A percentile compares a stretch with the other conserved stretches of the same genome.
Conservation (phyloP, 2,329 filamentous ascomycete species). For the Sordariomycetes sp. region DNA sequence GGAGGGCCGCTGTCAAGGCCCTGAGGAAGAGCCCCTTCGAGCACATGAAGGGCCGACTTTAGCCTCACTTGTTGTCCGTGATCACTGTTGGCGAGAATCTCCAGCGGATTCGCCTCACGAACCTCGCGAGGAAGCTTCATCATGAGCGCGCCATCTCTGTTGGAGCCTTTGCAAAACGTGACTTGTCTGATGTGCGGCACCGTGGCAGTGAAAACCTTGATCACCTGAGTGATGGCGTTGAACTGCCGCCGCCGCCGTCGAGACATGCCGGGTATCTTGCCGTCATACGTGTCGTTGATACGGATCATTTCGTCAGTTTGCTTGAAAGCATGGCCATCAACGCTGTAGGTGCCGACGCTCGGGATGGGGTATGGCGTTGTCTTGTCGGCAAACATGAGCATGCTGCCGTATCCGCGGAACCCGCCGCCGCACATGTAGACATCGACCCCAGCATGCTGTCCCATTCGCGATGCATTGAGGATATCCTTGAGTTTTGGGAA, state of each 20-base stretch:
- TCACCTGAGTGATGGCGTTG: constrained; percentile 70
- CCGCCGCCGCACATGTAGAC: constrained; percentile 85
- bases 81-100: constrained; percentile 21
- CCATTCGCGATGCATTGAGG: constrained; percentile 22
- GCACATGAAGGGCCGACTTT: constrained; percentile 15
- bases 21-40: constrained; percentile 33
- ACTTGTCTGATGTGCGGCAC: constrained; percentile 65
- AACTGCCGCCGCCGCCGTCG: constrained; percentile 72
- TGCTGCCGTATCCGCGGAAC: constrained; percentile 83
- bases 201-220: constrained; percentile 62
- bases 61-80: no score
- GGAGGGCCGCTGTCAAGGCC: constrained; percentile 16
- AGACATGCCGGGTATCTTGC: constrained; percentile 68
- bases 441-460: constrained; percentile 39
- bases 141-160: constrained; percentile 75
- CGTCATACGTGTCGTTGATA: constrained; percentile 37
- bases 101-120: constrained; percentile 57
- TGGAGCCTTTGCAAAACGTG: constrained; percentile 80
- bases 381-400: constrained; percentile 70
- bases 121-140: constrained; percentile 52
- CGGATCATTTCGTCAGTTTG: constrained; percentile 41
- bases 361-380: constrained; percentile 76
- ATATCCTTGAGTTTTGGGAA: constrained; percentile 40
- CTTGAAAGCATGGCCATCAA: constrained; percentile 50
- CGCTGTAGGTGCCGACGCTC: constrained; percentile 71